Base-by-base conservation (phyloP, 495 filamentous ascomycete species). In the Elaphomyces granulatus region DNA sequence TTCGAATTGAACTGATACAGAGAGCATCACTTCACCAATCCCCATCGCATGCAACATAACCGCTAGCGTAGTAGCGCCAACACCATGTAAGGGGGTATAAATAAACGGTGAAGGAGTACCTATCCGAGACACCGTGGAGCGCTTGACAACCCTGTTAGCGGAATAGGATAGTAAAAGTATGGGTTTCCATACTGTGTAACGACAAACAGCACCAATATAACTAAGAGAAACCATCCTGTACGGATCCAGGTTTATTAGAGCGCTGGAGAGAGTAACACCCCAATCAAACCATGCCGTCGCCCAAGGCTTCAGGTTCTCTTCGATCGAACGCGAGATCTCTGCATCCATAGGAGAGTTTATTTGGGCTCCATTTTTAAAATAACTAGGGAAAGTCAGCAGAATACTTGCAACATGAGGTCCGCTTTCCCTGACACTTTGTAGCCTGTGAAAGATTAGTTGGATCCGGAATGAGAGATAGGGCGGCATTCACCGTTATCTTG, bases 51-150 rank as follows among this genome's bases (percentile, higher is more conserved):
- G 48, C 21, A 68, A 52, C 15, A 73, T 41, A 2, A 51, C 56
- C 16, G 58, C 54, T 36, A 64, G 58, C 52, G 79, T 73, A 14
- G 58, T 41, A 3, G 59, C 57, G 26, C 79, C 79, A 8, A 81
- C 76, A 0, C 80, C 79, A 47, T 84, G 79, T 55, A 84, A 63
- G 7, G 80, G 77, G 1, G 79, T 83, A 43, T 84, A 84, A 17
- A 78, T 67, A 47, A 80, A 78, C 15, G 56, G 55, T 32, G 41
- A 49, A 3, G 59, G 56, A 3, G 50, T 42, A 8, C 48, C 44
- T 46, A 51, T 49, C 8, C 57, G 36, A 2, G 50, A 20, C 6
- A 60, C 55, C 8, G 59, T 66, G 4, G 61, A 64, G 43, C 45
- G 56, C 62, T 68, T 28, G 12, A 12, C 23, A 12, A 28, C 6